Evolutionary conservation across 1,284 basidiomycete genomes (phyloP), one percentile per base, ranked within the genome.

Genomic region (Paramarasmius palmivorus): DNA sequence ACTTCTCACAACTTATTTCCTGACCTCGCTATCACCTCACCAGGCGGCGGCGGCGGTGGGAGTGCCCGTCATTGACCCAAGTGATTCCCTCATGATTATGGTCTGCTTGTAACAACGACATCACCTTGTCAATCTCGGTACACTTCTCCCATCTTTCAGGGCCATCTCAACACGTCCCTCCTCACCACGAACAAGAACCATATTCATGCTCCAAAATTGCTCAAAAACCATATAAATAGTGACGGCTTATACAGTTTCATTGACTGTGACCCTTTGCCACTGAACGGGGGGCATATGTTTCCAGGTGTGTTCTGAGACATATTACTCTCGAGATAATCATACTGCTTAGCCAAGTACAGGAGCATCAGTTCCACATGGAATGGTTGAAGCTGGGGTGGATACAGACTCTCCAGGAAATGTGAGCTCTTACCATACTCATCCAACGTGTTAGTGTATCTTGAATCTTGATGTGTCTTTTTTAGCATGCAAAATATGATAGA

Each of bases 351-450:
- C 19, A 22, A 22, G 32, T 34, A 6, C 47, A 82, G 81, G 83
- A 39, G 83, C 82, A 3, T 84, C 81, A 0, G 63, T 84, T n/a
- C 84, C 84, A 3, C 83, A 84, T 67, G 84, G 84, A 19, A 83
- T 85, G 81, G 75, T 81, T 19, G 85, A 86, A 66, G 77, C 72
- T 2, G 84, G 82, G 3, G 80, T 84, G 77, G 84, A 86, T 62
- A 85, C 83, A 0, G 78, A 84, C 57, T 83, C 83, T 6, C 78
- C 79, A 1, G 79, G 77, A 58, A 84, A 84, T 63, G 82, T 83
- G 57, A 39, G 72, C 2, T n/a, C n/a, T n/a, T n/a, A n/a, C 37
- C 52, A 42, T 39, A n/a, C 19, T 36, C 29, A 10, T n/a, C 14
- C 41, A 19, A n/a, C 19, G 37, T 25, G 4, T 42, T 45, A 36